Percentiles rank a stretch among this genome's conserved stretches.
Conservation (phyloP, 2,329 filamentous ascomycete genomes). For the Pseudohalonectria lignicola region DNA sequence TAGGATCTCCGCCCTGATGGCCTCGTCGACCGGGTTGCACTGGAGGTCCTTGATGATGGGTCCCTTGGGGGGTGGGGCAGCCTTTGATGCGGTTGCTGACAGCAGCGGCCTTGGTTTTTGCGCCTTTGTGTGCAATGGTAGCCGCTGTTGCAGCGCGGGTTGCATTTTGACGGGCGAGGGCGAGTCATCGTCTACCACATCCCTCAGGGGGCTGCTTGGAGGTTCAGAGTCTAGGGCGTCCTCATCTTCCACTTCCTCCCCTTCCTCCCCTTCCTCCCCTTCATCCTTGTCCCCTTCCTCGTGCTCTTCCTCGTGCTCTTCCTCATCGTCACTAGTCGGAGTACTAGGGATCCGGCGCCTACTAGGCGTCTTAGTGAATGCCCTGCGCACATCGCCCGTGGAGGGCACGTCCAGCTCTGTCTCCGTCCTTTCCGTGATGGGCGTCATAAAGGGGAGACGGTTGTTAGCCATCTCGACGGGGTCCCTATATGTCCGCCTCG, state of each 20-base stretch:
- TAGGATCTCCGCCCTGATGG: conserved; percentile 64
- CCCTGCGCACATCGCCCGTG: not conserved
- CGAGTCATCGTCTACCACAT: conserved; percentile 11
- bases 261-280: conserved; percentile 10
- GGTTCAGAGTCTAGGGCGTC: conserved; percentile 7
- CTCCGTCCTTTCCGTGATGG: conserved; percentile 92
- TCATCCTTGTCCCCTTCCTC: conserved; percentile 13
- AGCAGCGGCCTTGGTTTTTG: not conserved
- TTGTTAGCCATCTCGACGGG: conserved; percentile 74
- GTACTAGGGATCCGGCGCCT: conserved; percentile 18
- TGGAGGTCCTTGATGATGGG: conserved; percentile 72
- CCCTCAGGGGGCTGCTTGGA: conserved; percentile 48
- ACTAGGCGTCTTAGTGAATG: conserved; percentile 62
- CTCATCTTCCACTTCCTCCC: conserved; percentile 1
- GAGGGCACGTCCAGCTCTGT: conserved; percentile 23
- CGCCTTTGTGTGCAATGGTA: conserved; percentile 11
- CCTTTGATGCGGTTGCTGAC: conserved; percentile 17
- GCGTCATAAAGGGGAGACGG: conserved; percentile 94
- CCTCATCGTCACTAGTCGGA: conserved; percentile 13
- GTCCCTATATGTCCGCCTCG: conserved; percentile 71
- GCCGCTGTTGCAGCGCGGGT: too few relatives aligned
- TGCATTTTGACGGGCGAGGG: conserved; percentile 14
- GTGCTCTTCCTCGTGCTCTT: conserved; percentile 17
- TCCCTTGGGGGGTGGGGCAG: conserved; percentile 42
- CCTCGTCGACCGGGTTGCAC: conserved; percentile 83